Evolutionary conservation across 495 filamentous ascomycete genomes (phyloP), one percentile per base, ranked within the genome.

Genomic region (Penicillium flavigenum): DNA sequence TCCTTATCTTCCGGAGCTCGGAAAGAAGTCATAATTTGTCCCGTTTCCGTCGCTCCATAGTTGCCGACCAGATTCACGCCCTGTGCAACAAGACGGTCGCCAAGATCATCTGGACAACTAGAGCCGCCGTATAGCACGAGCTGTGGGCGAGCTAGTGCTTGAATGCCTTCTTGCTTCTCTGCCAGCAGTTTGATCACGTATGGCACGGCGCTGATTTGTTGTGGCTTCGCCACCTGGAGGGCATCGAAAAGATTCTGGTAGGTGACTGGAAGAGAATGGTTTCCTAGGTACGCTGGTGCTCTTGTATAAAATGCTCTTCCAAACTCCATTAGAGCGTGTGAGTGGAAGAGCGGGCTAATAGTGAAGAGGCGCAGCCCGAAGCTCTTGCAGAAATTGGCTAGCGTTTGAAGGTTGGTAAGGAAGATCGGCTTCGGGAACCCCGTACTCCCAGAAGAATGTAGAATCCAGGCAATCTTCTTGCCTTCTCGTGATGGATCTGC

Each of bases 371-470:
- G 64, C 43, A 76, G 50, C 41, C 47, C 51, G 59, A 72, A 60
- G 62, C 71, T 62, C 55, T 62, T 61, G 9, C 62, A 60, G 49
- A 64, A 69, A 50, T 74, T 72, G 5, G 78, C 76, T 22, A 75
- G 72, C 14, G 75, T 64, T 39, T 66, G 69, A 19, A 68, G 63
- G 50, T 76, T 67, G 12, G 70, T 69, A 0, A 76, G 63, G 51
- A 67, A 67, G 1, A 81, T 73, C 1, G 82, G 79, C 57, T 86
- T 85, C 3, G 83, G 83, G n/a, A 83, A 72, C 2, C 83, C 82
- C 5, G 82, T 86, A 5, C 79, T 82, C 4, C 83, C 82, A 41
- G 80, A 83, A 0, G 81, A 84, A 63, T 85, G 83, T 47, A 80
- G 64, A 17, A 85, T 83, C 67, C 79, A 74, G 6, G 73, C 67